These are phyloP conservation scores for Globisporangium viniferum DNA, from an alignment of 352 stramenopile species.

Conservation along the genomic window DNA sequence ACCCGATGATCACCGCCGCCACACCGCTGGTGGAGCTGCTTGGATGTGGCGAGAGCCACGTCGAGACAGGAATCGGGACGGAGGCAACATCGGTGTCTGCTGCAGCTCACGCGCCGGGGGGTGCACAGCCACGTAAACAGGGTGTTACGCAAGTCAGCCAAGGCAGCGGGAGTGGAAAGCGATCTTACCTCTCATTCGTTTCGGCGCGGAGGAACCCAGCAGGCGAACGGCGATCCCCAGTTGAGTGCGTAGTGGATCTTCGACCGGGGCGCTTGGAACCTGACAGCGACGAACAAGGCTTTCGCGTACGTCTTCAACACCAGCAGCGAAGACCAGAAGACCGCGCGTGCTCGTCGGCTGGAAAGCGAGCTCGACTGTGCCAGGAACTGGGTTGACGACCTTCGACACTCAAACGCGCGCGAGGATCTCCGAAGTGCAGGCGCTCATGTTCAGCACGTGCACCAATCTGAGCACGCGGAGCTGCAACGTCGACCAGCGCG, in stretches of 20 bases:
- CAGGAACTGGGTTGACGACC: too few relatives aligned
- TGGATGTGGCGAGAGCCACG: neutral
- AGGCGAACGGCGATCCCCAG: conserved; percentile 15
- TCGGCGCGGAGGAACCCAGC: conserved; percentile 20
- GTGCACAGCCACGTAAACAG: neutral
- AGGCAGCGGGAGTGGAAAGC: neutral
- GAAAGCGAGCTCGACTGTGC: neutral
- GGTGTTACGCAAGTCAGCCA: neutral
- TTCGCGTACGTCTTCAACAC: conserved; percentile 12
- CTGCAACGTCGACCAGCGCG: too few relatives aligned
- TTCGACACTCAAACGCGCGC: too few relatives aligned
- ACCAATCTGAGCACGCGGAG: too few relatives aligned
- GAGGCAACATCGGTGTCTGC: neutral
- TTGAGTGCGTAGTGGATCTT: conserved; percentile 28
- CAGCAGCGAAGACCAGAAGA: neutral
- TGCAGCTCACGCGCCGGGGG: neutral
- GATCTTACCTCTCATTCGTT: conserved; percentile 29
- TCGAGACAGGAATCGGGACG: too few relatives aligned
- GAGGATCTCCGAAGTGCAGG: too few relatives aligned
- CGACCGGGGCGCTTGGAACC: conserved; percentile 29
- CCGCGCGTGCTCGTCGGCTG: neutral
- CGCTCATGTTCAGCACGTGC: too few relatives aligned
- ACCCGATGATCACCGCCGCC: neutral
- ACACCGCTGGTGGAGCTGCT: neutral
- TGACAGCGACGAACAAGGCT: conserved; percentile 28